Evolutionary conservation across 208 protist genomes (phyloP), one percentile per base, ranked within the genome.

Genomic region (Acanthamoeba sp.): DNA sequence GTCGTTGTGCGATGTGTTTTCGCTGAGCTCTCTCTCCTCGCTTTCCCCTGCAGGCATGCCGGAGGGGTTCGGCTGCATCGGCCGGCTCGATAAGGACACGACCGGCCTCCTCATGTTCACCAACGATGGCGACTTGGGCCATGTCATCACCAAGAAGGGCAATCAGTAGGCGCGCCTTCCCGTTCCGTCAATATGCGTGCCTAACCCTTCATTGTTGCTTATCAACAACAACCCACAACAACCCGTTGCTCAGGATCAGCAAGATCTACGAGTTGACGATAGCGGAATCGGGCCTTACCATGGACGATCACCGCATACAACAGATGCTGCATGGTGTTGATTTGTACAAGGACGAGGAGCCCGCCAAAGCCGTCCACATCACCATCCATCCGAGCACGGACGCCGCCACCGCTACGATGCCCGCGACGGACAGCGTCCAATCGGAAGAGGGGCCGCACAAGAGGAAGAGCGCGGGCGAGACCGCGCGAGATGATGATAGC

Each of bases 191-290:
- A 69, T 14, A 14, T 50, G 45, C 45, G 3, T 12, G 7, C 45
- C 3, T 50, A 50, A 50, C 45, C 45, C n/a, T n/a, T n/a, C n/a
- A n/a, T n/a, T n/a, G n/a, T n/a, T n/a, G n/a, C n/a, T n/a, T n/a
- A n/a, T n/a, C n/a, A n/a, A n/a, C n/a, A n/a, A n/a, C n/a, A n/a
- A 50, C 45, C 12, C 45, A 2, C 45, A 16, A 16, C 45, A 9
- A 7, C 45, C 45, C 66, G 38, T 4, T 20, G n/a, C 22, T 9
- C 62, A 71, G 66, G 36, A 76, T 76, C 66, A 76, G 66, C 66
- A 76, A 76, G 66, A 76, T 76, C n/a, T 76, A 76, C 29, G 66
- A 76, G 36, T 5, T 76, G n/a, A 76, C 66, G n/a, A 76, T 76
- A 16, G 66, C 32, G 16, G 66, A 76, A 29, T 6, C 66, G 27